Evolutionary conservation across 1,139 yeast species (phyloP).

Genomic region (Kodamaea alishanica): DNA sequence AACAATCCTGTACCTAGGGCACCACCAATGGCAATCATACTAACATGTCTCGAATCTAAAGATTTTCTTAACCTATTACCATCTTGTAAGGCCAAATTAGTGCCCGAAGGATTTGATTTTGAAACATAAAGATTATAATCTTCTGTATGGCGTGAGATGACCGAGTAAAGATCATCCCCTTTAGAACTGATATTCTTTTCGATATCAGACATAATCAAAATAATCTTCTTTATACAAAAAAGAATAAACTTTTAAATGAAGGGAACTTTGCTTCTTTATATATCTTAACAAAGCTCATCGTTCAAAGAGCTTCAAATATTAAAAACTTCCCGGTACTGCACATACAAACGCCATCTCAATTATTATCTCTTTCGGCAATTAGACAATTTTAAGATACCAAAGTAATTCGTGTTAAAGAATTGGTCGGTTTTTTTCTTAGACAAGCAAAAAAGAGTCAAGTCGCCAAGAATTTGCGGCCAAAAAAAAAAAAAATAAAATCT

Average conservation of each 20-base stretch:
- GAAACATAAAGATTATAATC: constrained; percentile 49
- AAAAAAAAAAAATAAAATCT: too few species aligned
- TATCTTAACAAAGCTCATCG: too few species aligned
- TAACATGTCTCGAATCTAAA: constrained; percentile 66
- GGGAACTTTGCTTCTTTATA: too few species aligned
- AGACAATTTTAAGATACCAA: too few species aligned
- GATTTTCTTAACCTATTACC: constrained; percentile 59
- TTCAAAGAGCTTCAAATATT: too few species aligned
- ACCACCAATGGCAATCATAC: constrained; percentile 65
- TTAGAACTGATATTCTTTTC: constrained; percentile 18
- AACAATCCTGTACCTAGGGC: constrained; percentile 64
- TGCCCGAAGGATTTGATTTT: constrained; percentile 37
- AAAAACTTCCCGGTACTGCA: too few species aligned
- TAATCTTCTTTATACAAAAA: background rate
- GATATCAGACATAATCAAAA: constrained; percentile 12
- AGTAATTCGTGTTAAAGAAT: too few species aligned
- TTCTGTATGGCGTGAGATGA: constrained; percentile 44
- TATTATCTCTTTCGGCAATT: too few species aligned
- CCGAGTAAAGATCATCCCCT: constrained; percentile 24
- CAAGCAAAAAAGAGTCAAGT: too few species aligned
- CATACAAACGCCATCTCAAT: too few species aligned
- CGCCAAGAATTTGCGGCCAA: too few species aligned
- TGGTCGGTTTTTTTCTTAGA: too few species aligned
- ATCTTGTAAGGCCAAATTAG: constrained; percentile 31
- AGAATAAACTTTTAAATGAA: background rate